These are phyloP conservation scores for Pulchroboletus neoregius DNA, from an alignment of 1,284 basidiomycete species.

Conservation along the genomic window DNA sequence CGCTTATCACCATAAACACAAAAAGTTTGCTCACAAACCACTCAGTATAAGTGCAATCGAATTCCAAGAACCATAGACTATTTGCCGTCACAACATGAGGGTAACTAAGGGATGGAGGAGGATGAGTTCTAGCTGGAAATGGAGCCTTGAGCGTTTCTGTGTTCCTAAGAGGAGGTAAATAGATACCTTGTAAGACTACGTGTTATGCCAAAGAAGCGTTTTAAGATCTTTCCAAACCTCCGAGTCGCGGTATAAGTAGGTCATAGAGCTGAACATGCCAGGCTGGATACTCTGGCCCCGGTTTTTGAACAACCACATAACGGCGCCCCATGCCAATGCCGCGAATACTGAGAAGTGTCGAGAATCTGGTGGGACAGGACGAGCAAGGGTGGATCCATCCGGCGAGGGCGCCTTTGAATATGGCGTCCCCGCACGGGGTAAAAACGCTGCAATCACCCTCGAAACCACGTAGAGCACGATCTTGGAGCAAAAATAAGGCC, in stretches of 20 bases:
- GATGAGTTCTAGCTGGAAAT: constrained; percentile 6
- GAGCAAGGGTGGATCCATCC: constrained; percentile 42
- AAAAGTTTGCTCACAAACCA: constrained; percentile 13
- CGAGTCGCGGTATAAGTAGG: constrained; percentile 73
- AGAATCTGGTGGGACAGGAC: constrained; percentile 77
- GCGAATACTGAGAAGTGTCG: constrained; percentile 86
- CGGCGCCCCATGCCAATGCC: constrained; percentile 90
- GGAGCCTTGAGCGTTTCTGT: background rate
- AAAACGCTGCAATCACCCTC: constrained; percentile 81
- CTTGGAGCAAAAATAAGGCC: constrained; percentile 44
- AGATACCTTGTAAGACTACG: constrained; percentile 34
- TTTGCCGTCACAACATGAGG: constrained; percentile 24
- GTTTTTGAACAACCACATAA: constrained; percentile 95
- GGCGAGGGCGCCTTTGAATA: constrained; percentile 40
- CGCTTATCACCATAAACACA: background rate
- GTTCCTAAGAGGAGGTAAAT: background rate
- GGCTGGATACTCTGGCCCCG: constrained; percentile 86
- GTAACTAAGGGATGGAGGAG: constrained; percentile 19
- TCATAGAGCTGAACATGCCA: constrained; percentile 87
- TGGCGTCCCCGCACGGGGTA: constrained; percentile 64
- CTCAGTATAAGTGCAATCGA: constrained; percentile 60
- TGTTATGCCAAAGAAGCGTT: constrained; percentile 74
- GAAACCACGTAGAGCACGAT: constrained; percentile 96
- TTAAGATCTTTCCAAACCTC: constrained; percentile 63
- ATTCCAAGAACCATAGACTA: constrained; percentile 38